Base-by-base conservation (phyloP, 495 filamentous ascomycete species). In the Tuber microsphaerosporum region DNA sequence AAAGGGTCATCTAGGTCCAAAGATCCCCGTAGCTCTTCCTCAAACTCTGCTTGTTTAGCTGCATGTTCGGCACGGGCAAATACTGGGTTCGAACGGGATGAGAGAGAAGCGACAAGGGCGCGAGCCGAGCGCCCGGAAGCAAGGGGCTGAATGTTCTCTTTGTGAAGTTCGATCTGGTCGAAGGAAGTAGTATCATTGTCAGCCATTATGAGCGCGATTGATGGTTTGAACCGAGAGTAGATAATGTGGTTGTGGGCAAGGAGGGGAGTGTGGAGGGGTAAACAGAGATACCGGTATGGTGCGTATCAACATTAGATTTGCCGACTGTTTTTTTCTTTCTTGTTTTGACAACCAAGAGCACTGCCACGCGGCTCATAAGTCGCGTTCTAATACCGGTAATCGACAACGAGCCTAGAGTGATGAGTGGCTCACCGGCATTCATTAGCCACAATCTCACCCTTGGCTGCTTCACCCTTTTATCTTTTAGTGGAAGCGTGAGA, bases 141-240 rank as follows among this genome's bases (percentile, higher is more conserved):
- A 56, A 98, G 87, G 19, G 94, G 91, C 82, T 97, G 94, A 65
- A 98, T 97, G 82, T 99, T 98, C 84, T 99, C 95, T 85, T 99
- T 99, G 81, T 97, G 94, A 68, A 87, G 88, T 83, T 99, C 95
- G 85, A 99, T 98, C 76, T 97, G 89, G 76, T 97, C 92, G 87
- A 99, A 98, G 84, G 96, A 89, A 82, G 97, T 92, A 26, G 80
- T 77, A 43, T 80, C 45, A 34, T 69, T 69, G 69, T 73, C 79
- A 51, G 79, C 75, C 79, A 81, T 81, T 31, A 56, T 76, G 37
- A 74, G 34, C 16, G 37, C 22, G 70, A 76, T 71, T 77, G 31
- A 74, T 75, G 22, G 37, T 17, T 45, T 78, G 70, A 42, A 46
- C 20, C 31, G 1, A 51, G 69, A 31, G 31, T 1, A 44, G 45